Evolutionary conservation across 2,329 filamentous ascomycete genomes (phyloP), one percentile per base, ranked within the genome.

Genomic region (Colletotrichum euphorbiae): DNA sequence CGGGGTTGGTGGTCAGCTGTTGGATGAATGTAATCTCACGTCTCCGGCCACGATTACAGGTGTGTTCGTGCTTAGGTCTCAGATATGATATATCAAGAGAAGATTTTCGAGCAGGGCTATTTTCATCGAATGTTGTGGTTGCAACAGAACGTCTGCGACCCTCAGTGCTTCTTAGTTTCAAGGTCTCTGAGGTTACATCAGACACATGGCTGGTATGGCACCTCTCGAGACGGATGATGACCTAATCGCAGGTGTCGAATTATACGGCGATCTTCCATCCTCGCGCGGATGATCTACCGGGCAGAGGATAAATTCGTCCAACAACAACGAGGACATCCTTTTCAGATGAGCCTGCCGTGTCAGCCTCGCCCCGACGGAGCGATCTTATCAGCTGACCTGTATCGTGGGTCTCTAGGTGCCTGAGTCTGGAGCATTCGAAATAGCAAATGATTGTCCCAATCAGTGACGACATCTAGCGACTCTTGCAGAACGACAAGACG

Each of bases 391-490:
- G 13, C 7, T 38, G 36, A 38, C 9, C 13, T 38, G 15, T 38
- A 13, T 38, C 11, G 3, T 38, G 6, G 28, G 3, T 17, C 1
- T 36, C 9, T 3, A 0, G 7, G 31, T 0, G 9, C 21, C 4
- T 0, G n/a, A 24, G 0, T 11, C 28, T 51, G 48, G 24, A 36
- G n/a, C 48, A 36, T 28, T 28, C 0, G 28, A n/a, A 52, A 19
- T 36, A 52, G 48, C 28, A 52, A 36, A 28, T 36, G 48, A 52
- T n/a, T 31, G n/a, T 15, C 60, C 50, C 46, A 62, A 31, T n/a
- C 50, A 46, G 15, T n/a, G 31, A 15, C 15, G 28, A 15, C 48
- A 52, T n/a, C 48, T 52, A 17, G 43, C 60, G 42, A 48, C 50
- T 33, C 38, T 8, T 33, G 61, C 52, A 50, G 33, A 6, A 13